Evolutionary conservation across 257 asterid genomes (phyloP).

Genomic region (Penstemon eatonii): DNA sequence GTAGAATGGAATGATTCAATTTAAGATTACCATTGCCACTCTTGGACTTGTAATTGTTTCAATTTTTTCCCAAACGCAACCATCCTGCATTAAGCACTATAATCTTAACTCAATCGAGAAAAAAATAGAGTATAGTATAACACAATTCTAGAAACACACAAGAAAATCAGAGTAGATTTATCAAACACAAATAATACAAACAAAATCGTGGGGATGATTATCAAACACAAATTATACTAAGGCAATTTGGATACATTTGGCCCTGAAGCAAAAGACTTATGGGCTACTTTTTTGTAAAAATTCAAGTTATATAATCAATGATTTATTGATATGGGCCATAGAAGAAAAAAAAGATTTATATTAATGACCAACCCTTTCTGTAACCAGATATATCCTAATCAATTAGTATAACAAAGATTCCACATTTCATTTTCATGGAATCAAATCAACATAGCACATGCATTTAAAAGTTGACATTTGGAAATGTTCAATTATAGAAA

Average conservation of each 20-base stretch:
- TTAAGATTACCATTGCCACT: conserved; percentile 49
- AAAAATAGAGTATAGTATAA: not conserved
- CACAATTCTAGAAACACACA: not conserved
- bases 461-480: not conserved
- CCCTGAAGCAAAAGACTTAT: no score
- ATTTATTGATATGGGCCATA: no score
- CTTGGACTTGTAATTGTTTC: conserved; percentile 45
- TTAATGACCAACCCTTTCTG: not conserved
- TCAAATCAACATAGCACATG: conserved; percentile 13
- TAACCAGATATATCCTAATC: not conserved
- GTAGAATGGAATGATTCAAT: not conserved
- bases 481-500: not conserved
- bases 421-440: not conserved
- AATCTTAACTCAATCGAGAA: not conserved
- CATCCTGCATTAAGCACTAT: conserved; percentile 31
- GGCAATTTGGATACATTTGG: no score
- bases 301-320: no score
- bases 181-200: not conserved
- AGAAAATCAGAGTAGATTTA: conserved; percentile 6
- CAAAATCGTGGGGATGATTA: no score
- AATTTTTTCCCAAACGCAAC: conserved; percentile 57
- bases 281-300: no score
- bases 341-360: not conserved
- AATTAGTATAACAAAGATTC: not conserved
- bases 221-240: no score